These are phyloP conservation scores for Hanseniaspora valbyensis DNA, from an alignment of 805 yeast genomes.

Conservation along the genomic window DNA sequence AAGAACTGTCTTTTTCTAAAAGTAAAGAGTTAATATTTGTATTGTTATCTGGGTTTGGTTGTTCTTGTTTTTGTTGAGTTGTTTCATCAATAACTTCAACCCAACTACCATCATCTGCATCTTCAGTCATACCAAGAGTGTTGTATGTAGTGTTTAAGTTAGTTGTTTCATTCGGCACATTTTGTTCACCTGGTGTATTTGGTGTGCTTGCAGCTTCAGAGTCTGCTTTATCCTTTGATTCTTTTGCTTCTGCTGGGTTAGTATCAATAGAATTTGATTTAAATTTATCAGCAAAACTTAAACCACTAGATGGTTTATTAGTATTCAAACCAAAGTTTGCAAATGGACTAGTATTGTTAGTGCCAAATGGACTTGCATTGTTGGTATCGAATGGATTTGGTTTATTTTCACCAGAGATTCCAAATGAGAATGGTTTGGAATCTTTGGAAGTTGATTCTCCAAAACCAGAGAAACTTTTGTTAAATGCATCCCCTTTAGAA, in stretches of 20 bases:
- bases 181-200: background rate
- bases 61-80: constrained; percentile 23
- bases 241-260: too few relatives aligned
- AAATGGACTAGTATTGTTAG: background rate
- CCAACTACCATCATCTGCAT: constrained; percentile 19
- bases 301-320: background rate
- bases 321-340: background rate
- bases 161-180: background rate
- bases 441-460: too few relatives aligned
- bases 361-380: background rate
- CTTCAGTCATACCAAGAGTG: constrained; percentile 21
- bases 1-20: constrained; percentile 14
- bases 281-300: background rate
- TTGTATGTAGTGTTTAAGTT: constrained; percentile 5
- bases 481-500: background rate
- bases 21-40: constrained; percentile 19
- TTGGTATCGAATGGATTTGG: background rate
- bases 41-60: constrained; percentile 21
- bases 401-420: background rate
- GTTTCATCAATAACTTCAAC: constrained; percentile 14
- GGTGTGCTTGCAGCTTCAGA: background rate
- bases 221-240: background rate
- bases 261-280: too few relatives aligned
- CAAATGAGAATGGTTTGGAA: background rate
- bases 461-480: too few relatives aligned